Evolutionary conservation across 2,329 filamentous ascomycete species (phyloP).

Genomic region (Diaporthe nobilis): DNA sequence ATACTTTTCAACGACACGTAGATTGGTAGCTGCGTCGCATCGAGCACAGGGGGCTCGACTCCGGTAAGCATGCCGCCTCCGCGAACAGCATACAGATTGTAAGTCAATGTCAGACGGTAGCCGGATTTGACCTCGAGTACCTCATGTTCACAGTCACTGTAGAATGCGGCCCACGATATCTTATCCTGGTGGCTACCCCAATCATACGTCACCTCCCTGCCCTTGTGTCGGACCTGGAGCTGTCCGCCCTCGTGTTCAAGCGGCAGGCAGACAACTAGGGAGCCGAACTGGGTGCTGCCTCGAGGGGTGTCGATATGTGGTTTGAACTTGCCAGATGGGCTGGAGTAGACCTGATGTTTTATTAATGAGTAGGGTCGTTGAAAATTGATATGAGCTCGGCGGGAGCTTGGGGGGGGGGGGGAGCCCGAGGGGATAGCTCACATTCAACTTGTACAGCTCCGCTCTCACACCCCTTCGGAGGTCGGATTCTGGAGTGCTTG

Average conservation of each 20-base stretch:
- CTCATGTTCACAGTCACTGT: conserved; percentile 67
- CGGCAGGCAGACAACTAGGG: conserved; percentile 66
- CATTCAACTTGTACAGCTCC: conserved; percentile 72
- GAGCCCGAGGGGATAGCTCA: conserved; percentile 44
- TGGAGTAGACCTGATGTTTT: conserved; percentile 61
- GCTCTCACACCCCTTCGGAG: conserved; percentile 57
- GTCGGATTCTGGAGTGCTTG: conserved; percentile 44
- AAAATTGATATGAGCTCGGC: neutral
- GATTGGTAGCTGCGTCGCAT: conserved; percentile 12
- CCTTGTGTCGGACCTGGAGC: conserved; percentile 58
- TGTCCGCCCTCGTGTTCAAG: conserved; percentile 55
- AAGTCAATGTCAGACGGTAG: too few relatives aligned
- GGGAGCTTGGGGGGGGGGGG: neutral
- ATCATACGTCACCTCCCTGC: conserved; percentile 55
- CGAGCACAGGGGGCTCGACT: neutral
- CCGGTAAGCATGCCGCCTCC: conserved; percentile 9
- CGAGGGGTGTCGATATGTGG: conserved; percentile 68
- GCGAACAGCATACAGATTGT: neutral
- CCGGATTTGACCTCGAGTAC: too few relatives aligned
- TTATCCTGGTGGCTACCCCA: conserved; percentile 50
- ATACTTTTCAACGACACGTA: neutral
- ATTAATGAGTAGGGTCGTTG: neutral
- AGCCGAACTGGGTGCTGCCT: conserved; percentile 63
- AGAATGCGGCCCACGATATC: conserved; percentile 66
- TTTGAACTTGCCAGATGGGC: conserved; percentile 64